Conservation (phyloP, 2,329 filamentous ascomycete species). For the Talaromyces sp. region DNA sequence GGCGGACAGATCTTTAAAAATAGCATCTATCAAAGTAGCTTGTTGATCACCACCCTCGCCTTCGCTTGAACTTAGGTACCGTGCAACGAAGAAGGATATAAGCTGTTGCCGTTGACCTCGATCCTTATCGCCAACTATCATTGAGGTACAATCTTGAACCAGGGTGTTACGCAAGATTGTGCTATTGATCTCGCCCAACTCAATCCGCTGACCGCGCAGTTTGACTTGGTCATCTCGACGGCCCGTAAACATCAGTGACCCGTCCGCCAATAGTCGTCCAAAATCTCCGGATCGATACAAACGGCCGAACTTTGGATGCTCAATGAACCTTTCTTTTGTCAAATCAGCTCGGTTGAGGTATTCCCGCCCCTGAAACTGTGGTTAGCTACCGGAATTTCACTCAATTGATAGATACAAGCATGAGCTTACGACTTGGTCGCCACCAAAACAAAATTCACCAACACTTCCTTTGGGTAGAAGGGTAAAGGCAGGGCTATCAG, state of each 20-base stretch:
- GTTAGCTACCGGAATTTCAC: not conserved
- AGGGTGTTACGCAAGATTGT: slow-evolving; percentile 52
- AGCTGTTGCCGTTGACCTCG: slow-evolving; percentile 51
- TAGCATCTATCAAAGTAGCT: slow-evolving; percentile 31
- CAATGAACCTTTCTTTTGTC: slow-evolving; percentile 64
- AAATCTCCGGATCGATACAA: slow-evolving; percentile 81
- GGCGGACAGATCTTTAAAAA: slow-evolving; percentile 56
- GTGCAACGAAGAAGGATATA: slow-evolving; percentile 66
- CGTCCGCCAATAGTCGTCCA: slow-evolving; percentile 73
- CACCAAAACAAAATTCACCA: slow-evolving; percentile 84
- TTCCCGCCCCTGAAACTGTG: slow-evolving; percentile 51
- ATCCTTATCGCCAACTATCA: slow-evolving; percentile 51
- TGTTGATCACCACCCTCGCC: slow-evolving; percentile 9
- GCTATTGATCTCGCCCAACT: slow-evolving; percentile 71
- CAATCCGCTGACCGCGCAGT: slow-evolving; percentile 73
- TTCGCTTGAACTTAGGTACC: slow-evolving; percentile 14
- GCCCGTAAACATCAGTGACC: slow-evolving; percentile 69
- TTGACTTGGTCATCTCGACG: slow-evolving; percentile 78
- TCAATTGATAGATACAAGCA: not conserved
- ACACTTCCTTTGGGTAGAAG: slow-evolving; percentile 66
- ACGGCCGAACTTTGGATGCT: slow-evolving; percentile 65
- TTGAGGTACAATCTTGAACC: slow-evolving; percentile 61
- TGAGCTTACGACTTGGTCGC: slow-evolving; percentile 65
- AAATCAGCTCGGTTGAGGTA: slow-evolving; percentile 66
- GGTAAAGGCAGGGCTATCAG: slow-evolving; percentile 42